Conservation (phyloP, 768 basidiomycete species). For the Hericium rajendrae region DNA sequence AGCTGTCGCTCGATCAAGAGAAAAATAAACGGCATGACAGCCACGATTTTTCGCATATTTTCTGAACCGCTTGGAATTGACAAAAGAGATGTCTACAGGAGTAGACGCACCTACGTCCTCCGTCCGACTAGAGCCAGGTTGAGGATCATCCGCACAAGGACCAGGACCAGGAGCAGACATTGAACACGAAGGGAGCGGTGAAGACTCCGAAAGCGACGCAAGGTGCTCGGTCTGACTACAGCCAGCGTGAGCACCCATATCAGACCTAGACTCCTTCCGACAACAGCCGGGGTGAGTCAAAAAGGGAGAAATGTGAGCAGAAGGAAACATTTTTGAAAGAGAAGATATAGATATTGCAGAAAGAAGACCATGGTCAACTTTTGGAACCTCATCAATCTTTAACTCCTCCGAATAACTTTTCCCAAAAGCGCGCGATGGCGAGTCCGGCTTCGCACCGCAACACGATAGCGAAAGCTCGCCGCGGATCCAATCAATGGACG, state of each 20-base stretch:
- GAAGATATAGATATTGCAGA: not conserved
- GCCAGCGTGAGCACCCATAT: not conserved
- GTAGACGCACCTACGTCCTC: not conserved
- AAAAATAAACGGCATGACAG: not conserved
- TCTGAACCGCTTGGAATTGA: not conserved
- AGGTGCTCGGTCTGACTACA: not conserved
- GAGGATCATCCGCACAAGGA: not conserved
- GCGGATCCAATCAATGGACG: conserved; percentile 12
- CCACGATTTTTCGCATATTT: not conserved
- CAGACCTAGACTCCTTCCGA: not conserved
- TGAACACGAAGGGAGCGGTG: not conserved
- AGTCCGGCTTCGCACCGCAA: conserved; percentile 2
- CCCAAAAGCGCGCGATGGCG: not conserved
- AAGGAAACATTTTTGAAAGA: not conserved
- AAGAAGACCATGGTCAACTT: not conserved
- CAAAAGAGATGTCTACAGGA: not conserved
- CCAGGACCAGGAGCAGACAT: not conserved
- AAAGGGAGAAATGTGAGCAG: not conserved
- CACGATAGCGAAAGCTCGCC: not conserved
- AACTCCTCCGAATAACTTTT: conserved; percentile 4
- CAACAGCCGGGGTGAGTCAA: not conserved
- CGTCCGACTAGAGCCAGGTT: not conserved
- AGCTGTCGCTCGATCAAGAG: not conserved
- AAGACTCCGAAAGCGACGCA: not conserved
- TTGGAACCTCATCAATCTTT: not conserved